Conservation (phyloP, 768 basidiomycete genomes). For the Daedalea quercina region DNA sequence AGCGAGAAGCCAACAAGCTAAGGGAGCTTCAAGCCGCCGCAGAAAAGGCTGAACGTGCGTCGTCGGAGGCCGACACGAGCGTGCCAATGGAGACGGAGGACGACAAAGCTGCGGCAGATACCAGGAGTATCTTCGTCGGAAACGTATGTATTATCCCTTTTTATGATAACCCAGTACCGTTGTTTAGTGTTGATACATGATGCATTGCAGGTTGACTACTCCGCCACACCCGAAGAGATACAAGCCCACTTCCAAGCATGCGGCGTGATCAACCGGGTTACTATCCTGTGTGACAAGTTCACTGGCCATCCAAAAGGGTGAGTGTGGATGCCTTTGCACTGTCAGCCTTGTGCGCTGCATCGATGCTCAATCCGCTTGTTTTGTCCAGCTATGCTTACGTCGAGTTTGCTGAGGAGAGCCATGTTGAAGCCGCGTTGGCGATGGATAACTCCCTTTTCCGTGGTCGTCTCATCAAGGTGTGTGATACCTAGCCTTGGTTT, state of each 20-base stretch:
- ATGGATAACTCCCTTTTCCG: slow-evolving; percentile 96
- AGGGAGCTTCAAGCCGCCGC: slow-evolving; percentile 81
- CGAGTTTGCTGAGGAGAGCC: slow-evolving; percentile 91
- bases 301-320: slow-evolving; percentile 99
- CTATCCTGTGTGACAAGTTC: slow-evolving; percentile 99
- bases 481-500: slow-evolving; percentile 15
- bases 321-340: slow-evolving; percentile 19
- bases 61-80: slow-evolving; percentile 37
- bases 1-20: slow-evolving; percentile 81
- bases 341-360: too few species aligned
- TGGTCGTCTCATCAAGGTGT: slow-evolving; percentile 86
- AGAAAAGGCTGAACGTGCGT: slow-evolving; percentile 45
- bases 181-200: background rate
- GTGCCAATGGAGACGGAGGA: slow-evolving; percentile 74
- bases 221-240: slow-evolving; percentile 95
- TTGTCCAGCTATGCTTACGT: slow-evolving; percentile 87
- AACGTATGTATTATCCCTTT: slow-evolving; percentile 65
- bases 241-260: slow-evolving; percentile 96
- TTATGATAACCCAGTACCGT: background rate
- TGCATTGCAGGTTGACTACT: slow-evolving; percentile 84
- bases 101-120: slow-evolving; percentile 75
- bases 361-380: slow-evolving; percentile 1
- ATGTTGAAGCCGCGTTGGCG: slow-evolving; percentile 84
- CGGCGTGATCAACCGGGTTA: slow-evolving; percentile 97
- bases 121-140: slow-evolving; percentile 89